These are phyloP conservation scores for Diaporthe sp. DNA, from an alignment of 2,329 filamentous ascomycete genomes.

Conservation along the genomic window DNA sequence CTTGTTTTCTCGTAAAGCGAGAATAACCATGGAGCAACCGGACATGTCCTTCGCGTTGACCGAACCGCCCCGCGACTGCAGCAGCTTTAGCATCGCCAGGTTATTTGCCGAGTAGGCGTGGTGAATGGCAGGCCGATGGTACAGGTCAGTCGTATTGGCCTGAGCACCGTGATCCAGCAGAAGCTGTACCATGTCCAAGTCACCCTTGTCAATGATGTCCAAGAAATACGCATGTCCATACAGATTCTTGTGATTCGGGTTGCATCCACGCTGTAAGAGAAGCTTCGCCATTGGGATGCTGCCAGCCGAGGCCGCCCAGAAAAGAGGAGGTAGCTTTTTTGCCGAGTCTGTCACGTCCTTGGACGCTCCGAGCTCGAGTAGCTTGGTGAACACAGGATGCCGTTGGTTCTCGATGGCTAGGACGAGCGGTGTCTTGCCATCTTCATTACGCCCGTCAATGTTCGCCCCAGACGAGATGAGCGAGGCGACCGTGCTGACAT, in stretches of 20 bases:
- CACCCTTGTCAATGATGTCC: background rate
- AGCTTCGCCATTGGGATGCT: slow-evolving; percentile 27
- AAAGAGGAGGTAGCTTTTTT: slow-evolving; percentile 40
- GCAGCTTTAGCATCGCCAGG: background rate
- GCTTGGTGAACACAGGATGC: slow-evolving; percentile 35
- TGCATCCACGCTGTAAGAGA: slow-evolving; percentile 1
- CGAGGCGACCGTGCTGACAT: background rate
- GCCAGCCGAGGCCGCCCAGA: slow-evolving; percentile 37
- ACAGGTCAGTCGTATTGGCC: background rate
- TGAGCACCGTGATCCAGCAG: slow-evolving; percentile 2
- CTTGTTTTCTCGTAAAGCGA: slow-evolving; percentile 2
- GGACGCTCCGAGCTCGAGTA: slow-evolving; percentile 47
- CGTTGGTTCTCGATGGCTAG: background rate
- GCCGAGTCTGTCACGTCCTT: slow-evolving; percentile 36
- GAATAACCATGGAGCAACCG: background rate
- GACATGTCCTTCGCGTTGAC: slow-evolving; percentile 8
- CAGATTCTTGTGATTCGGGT: background rate
- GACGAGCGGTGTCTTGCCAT: slow-evolving; percentile 1
- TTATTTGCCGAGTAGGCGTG: slow-evolving; percentile 5
- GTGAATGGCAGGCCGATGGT: background rate
- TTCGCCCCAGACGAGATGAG: background rate
- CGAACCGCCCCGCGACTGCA: background rate
- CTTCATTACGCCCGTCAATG: slow-evolving; percentile 4
- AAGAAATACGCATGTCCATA: background rate
- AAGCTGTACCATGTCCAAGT: background rate